Base-by-base conservation (phyloP, 495 filamentous ascomycete genomes). In the Hypoxylon rickii region DNA sequence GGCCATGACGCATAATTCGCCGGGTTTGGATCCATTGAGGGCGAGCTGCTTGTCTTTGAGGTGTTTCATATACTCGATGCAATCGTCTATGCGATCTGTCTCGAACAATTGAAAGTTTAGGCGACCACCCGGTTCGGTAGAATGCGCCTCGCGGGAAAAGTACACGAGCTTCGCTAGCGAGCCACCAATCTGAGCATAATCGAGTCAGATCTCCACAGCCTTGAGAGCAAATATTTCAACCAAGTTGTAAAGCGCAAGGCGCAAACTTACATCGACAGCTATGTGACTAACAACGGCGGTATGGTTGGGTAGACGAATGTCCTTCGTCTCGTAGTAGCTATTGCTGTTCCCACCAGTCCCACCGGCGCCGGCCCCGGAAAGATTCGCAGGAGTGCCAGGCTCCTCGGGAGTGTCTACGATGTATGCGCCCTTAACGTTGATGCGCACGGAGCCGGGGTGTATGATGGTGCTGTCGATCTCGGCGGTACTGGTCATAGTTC, bases 141-240 rank as follows among this genome's bases (percentile, higher is more conserved):
- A 86, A 63, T 86, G 78, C 17, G 87, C 78, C 70, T 97, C 95
- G 43, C 88, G 88, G 3, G 92, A 91, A 73, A 97, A 97, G 76
- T 97, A 98, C 42, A 98, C 93, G 12, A 97, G 79, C 76, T 98
- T 98, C 38, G 91, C 91, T 20, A 98, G 79, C 3, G 92, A 92
- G 58, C 94, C 94, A 39, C 94, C 94, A 59, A 98, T 98, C 91
- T 96, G n/a, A n/a, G n/a, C n/a, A n/a, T n/a, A n/a, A n/a, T n/a
- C n/a, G n/a, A n/a, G n/a, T n/a, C n/a, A n/a, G n/a, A n/a, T n/a
- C n/a, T n/a, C n/a, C n/a, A n/a, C n/a, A n/a, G n/a, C n/a, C n/a
- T n/a, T n/a, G n/a, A n/a, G n/a, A n/a, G n/a, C n/a, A n/a, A n/a
- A n/a, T n/a, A n/a, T n/a, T n/a, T n/a, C n/a, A n/a, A n/a, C 45